Conservation (phyloP, 148 eudicot species). For the Persicaria tinctoria region DNA sequence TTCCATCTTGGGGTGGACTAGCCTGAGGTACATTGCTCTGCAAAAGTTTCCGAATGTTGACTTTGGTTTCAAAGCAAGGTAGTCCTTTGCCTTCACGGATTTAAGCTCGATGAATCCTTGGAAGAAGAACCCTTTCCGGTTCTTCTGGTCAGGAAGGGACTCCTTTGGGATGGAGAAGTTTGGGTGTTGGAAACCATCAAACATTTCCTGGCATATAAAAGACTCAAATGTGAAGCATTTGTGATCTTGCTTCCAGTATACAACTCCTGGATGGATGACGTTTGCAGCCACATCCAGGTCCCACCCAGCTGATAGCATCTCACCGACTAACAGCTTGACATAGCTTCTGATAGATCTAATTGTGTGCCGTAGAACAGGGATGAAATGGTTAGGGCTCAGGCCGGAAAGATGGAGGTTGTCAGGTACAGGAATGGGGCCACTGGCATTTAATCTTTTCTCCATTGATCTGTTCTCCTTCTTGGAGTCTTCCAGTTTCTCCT, state of each 20-base stretch:
- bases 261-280: constrained; percentile 41
- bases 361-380: constrained; percentile 28
- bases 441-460: constrained; percentile 48
- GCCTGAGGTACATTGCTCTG: constrained; percentile 47
- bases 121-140: constrained; percentile 38
- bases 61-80: constrained; percentile 56
- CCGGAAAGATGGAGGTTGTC: constrained; percentile 34
- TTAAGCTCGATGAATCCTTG: constrained; percentile 59
- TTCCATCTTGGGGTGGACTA: constrained; percentile 87
- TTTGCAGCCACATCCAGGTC: constrained; percentile 45
- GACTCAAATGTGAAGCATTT: constrained; percentile 47
- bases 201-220: constrained; percentile 42
- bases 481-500: constrained; percentile 59
- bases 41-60: constrained; percentile 71
- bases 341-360: constrained; percentile 41
- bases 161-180: constrained; percentile 36
- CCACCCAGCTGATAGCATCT: constrained; percentile 59
- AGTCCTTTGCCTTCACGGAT: constrained; percentile 52
- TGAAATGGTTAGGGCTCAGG: constrained; percentile 36
- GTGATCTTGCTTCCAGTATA: constrained; percentile 28
- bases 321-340: constrained; percentile 32
- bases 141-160: constrained; percentile 27
- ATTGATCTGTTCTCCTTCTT: constrained; percentile 34
- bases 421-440: constrained; percentile 31
- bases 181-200: constrained; percentile 43